A percentile compares a stretch with the other conserved stretches of the same genome.
Evolutionary conservation across 768 basidiomycete species (phyloP).

Genomic region (Termitomyces sp.): DNA sequence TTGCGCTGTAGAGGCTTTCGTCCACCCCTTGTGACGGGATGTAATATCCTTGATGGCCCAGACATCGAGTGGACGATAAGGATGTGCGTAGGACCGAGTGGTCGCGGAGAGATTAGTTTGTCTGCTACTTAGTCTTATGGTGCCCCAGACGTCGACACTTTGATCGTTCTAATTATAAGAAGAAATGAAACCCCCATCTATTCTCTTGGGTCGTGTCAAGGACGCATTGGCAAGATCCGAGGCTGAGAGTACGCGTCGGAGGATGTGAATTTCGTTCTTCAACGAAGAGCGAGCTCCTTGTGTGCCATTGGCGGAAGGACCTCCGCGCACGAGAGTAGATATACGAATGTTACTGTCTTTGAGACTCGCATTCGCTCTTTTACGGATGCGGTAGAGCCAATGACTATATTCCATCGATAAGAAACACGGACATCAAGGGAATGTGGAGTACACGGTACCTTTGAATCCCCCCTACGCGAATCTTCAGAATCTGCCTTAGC

Average conservation of each 20-base stretch:
- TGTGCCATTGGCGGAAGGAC: not conserved
- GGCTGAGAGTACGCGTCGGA: conserved; percentile 27
- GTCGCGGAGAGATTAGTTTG: conserved; percentile 35
- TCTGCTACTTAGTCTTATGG: conserved; percentile 24
- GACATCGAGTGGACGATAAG: conserved; percentile 23
- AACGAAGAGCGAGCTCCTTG: conserved; percentile 7
- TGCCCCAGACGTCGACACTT: conserved; percentile 24
- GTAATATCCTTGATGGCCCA: conserved; percentile 5
- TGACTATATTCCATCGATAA: conserved; percentile 20
- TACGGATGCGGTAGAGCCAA: conserved; percentile 32
- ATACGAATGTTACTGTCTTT: conserved; percentile 25
- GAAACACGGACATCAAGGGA: not conserved
- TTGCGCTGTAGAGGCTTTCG: not conserved
- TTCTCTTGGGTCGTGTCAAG: conserved; percentile 1
- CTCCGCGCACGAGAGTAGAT: conserved; percentile 23
- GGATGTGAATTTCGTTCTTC: conserved; percentile 15
- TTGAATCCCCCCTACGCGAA: conserved; percentile 21
- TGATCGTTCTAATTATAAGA: conserved; percentile 7
- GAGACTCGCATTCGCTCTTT: conserved; percentile 22
- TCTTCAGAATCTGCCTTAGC: conserved; percentile 29
- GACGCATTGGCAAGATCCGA: conserved; percentile 20
- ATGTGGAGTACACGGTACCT: conserved; percentile 15
- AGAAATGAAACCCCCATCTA: not conserved
- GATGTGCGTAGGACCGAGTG: conserved; percentile 36
- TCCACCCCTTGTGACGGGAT: conserved; percentile 3